Conservation (phyloP, 2,329 filamentous ascomycete genomes). For the Aspergillus felis region DNA sequence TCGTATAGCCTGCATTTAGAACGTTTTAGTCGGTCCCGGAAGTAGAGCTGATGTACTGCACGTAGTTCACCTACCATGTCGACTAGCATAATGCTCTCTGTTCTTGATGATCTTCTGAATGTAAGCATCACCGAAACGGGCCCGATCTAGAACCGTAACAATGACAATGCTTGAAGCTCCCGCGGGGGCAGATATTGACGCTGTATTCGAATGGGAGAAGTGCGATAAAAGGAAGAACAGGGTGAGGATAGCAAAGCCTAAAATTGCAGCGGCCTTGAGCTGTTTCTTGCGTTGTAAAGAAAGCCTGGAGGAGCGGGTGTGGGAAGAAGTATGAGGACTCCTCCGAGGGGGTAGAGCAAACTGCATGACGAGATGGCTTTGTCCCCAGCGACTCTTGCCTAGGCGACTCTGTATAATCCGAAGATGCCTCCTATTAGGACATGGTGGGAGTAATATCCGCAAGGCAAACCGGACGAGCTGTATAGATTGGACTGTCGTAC, state of each 20-base stretch:
- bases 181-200: conserved; percentile 22
- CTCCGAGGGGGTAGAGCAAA: conserved; percentile 86
- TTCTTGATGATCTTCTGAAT: conserved; percentile 74
- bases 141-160: conserved; percentile 76
- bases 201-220: conserved; percentile 29
- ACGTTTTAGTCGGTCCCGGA: too few relatives aligned
- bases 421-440: background rate
- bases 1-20: conserved; percentile 65
- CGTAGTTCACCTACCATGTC: conserved; percentile 64
- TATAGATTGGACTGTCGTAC: conserved; percentile 1
- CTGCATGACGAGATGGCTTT: conserved; percentile 59
- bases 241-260: conserved; percentile 52
- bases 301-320: conserved; percentile 48
- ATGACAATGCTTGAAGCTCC: conserved; percentile 60
- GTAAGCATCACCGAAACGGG: conserved; percentile 62
- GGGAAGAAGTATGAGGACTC: conserved; percentile 70
- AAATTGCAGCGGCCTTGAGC: conserved; percentile 55
- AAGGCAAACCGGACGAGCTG: background rate
- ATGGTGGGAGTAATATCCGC: background rate
- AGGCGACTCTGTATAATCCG: conserved; percentile 8
- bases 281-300: conserved; percentile 55
- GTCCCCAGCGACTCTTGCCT: conserved; percentile 20
- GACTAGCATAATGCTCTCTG: conserved; percentile 75
- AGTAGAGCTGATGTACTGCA: background rate
- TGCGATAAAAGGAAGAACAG: conserved; percentile 59